Base-by-base conservation (phyloP, 176 grass and related monocot species). In the Carex kokanica region DNA sequence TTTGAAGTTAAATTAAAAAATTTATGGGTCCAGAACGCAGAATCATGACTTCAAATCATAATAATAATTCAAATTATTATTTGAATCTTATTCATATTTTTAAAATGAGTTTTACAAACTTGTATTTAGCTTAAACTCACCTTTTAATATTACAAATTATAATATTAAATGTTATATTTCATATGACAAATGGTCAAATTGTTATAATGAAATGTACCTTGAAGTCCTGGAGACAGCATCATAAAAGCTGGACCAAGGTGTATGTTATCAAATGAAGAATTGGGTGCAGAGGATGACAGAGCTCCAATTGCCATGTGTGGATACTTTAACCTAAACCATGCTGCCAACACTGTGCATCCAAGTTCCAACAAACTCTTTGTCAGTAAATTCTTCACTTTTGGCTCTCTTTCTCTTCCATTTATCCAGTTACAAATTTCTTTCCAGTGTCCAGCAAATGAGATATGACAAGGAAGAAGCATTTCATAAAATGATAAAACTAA, bases 301-400 rank as follows among this genome's bases (percentile, higher is more conserved):
- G 96, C 96, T 8, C 96, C 96, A 87, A 98, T 86, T 75, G 93
- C 24, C 9, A 98, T 81, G n/a, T 95, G 96, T 18, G 96, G 96
- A 70, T 98, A 98, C 85, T 98, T 98, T 17, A 98, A 74, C 84
- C 96, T 91, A 93, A 98, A 95, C 96, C 96, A 98, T 0, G 96
- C 90, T 11, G 96, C 91, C 74, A 98, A 49, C 96, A 94, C 92
- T 93, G 49, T 77, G 73, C 49, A 56, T 55, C 49, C 73, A 77
- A n/a, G n/a, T n/a, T n/a, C 49, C 73, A 77, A 55, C 49, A 77
- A 77, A 55, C 73, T 55, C n/a, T 77, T 54, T 75, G 47, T 75
- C 72, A 75, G 47, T 75, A 53, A 31, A 54, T 52, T 75, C 20
- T 75, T 20, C 16, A 20, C 51, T 75, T 75, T 27, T 11, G n/a